Base-by-base conservation (phyloP, 2,329 filamentous ascomycete genomes). In the Myriosclerotinia curreyana region DNA sequence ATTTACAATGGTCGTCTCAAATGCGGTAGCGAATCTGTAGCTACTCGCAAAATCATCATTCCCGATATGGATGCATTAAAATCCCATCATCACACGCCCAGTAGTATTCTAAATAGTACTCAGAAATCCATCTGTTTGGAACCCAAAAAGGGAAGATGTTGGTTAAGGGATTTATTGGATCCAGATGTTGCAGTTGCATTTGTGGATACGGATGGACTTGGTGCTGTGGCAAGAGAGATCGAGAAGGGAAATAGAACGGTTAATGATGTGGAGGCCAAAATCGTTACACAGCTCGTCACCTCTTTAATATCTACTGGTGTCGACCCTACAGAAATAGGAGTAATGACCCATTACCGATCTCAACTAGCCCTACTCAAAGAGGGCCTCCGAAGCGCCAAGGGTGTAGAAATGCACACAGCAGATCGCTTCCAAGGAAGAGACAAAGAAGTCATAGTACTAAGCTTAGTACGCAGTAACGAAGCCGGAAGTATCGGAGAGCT, bases 351-450 rank as follows among this genome's bases (percentile, higher is more conserved):
- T 76, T 99, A 99, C 77, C 90, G 95, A 65, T 93, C 90, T 7
- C 95, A 99, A 76, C 85, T 99, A 1, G 87, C 91, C 0, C 80
- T 96, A 2, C 82, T 99, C 1, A 90, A 91, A 68, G 86, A 93
- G 66, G 82, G 82, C 14, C 83, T 96, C 42, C 84, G 85, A 5
- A 77, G 81, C 70, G 78, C 81, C 0, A 77, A 80, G 0, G 83
- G 84, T 2, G 86, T 99, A 1, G 95, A 99, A 77, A 92, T 98
- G 83, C 92, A 99, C 76, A 98, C 95, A 0, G 93, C 95, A 3
- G 95, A 99, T 77, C 92, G 94, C 52, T 99, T 96, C 76, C 95
- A 99, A 75, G 95, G 95, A 8, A 86, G 95, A 12, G 95, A 99
- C 77, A 99, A 99, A 75, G 92, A 96, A 73, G 88, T 96, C 3